phyloP scores from a whole-genome alignment of 352 stramenopile genomes.

The Bremia lactucae region DNA sequence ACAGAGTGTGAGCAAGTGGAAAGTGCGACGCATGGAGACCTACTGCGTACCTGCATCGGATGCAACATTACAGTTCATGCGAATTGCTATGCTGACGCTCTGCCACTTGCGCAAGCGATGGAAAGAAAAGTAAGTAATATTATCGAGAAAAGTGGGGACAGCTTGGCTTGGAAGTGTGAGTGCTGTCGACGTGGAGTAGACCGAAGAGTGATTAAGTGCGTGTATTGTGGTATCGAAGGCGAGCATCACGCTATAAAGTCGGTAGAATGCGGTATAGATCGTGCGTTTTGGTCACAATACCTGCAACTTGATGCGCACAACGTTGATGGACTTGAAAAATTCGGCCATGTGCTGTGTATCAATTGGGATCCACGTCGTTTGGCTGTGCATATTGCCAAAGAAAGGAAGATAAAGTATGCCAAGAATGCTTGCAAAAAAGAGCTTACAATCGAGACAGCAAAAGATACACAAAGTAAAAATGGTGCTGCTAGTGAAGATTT shows the following conservation, averaged over 20 bases:
- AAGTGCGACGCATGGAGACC: no score
- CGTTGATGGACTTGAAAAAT: conserved; percentile 1
- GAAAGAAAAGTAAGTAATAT: no score
- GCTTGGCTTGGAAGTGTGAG: conserved; percentile 29
- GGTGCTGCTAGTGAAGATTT: conserved; percentile 2
- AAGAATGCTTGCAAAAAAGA: conserved; percentile 11
- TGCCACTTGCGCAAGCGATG: no score
- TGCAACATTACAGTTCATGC: no score
- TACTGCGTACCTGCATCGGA: no score
- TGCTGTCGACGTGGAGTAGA: conserved; percentile 22
- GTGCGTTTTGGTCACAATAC: conserved; percentile 14
- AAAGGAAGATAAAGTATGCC: conserved; percentile 13
- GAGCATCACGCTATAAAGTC: conserved; percentile 15
- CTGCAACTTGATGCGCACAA: background rate
- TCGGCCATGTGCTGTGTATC: conserved; percentile 36
- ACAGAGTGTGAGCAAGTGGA: no score
- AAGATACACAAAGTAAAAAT: background rate
- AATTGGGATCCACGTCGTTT: conserved; percentile 37
- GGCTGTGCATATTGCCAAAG: conserved; percentile 13
- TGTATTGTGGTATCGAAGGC: conserved; percentile 31
- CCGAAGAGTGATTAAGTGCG: conserved; percentile 13
- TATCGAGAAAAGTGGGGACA: no score
- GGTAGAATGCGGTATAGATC: conserved; percentile 15
- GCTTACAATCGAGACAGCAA: conserved; percentile 7
- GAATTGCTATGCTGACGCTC: no score